Conservation (phyloP, 2,329 filamentous ascomycete species). For the Fusarium pseudonygamai region DNA sequence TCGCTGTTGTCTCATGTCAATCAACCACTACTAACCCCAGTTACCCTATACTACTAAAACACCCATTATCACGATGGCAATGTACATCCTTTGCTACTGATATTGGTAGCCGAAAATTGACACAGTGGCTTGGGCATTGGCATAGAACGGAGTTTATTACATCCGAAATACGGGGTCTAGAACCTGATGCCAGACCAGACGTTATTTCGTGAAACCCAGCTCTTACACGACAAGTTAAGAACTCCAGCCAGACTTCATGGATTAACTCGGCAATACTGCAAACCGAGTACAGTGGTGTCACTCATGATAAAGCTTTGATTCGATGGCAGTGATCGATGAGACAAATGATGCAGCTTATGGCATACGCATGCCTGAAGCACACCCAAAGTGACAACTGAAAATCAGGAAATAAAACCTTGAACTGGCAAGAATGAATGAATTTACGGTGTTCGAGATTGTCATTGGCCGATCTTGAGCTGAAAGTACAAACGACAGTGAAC, state of each 20-base stretch:
- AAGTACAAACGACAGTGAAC: constrained; percentile 17
- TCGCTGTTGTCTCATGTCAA: background rate
- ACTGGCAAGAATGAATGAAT: background rate
- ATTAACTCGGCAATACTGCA: background rate
- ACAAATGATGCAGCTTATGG: background rate
- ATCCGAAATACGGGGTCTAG: background rate
- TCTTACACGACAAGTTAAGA: background rate
- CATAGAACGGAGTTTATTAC: background rate
- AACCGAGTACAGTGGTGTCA: background rate
- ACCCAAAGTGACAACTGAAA: background rate
- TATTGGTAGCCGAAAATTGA: background rate
- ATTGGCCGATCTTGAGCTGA: constrained; percentile 17
- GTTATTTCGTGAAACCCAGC: background rate
- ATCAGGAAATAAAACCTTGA: background rate
- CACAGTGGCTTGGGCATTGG: background rate
- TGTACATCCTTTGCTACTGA: background rate
- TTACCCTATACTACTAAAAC: background rate
- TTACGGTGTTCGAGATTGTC: constrained; percentile 2
- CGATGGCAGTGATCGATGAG: background rate
- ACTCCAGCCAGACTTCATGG: background rate
- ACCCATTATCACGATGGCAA: background rate
- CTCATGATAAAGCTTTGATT: background rate
- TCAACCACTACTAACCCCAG: background rate
- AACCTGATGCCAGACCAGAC: background rate
- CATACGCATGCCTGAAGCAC: background rate